phyloP scores from a whole-genome alignment of 1,139 yeast species.

The Saccharomyces hybrid region DNA sequence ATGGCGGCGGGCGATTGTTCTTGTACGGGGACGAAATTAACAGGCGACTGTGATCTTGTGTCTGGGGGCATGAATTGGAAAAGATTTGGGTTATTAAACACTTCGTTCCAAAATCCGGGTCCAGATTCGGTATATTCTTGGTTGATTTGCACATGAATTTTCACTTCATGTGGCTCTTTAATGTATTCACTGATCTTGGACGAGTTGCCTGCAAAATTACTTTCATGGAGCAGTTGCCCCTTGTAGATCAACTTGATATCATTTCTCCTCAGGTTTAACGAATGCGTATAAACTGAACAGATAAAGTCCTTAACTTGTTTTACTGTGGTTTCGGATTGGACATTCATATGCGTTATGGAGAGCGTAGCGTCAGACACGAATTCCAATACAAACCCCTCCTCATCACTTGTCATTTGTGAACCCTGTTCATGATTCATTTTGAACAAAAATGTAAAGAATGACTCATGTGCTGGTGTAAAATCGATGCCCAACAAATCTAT shows the following conservation, averaged over 20 bases:
- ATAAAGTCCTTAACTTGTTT: constrained; percentile 26
- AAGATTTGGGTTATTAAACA: constrained; percentile 18
- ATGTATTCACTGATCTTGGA: constrained; percentile 18
- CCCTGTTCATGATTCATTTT: constrained; percentile 20
- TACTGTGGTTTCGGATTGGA: constrained; percentile 22
- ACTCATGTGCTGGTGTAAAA: constrained; percentile 19
- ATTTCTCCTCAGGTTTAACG: constrained; percentile 15
- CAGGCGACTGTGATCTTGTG: constrained; percentile 5
- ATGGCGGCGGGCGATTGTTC: neutral
- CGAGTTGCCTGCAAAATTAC: constrained; percentile 16
- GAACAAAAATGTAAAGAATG: constrained; percentile 23
- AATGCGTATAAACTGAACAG: constrained; percentile 23
- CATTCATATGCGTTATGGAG: constrained; percentile 19
- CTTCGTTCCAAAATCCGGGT: constrained; percentile 28
- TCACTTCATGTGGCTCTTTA: constrained; percentile 12
- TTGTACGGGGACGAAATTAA: constrained; percentile 4
- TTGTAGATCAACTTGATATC: constrained; percentile 26
- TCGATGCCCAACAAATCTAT: constrained; percentile 22
- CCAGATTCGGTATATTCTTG: constrained; percentile 19
- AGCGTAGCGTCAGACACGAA: constrained; percentile 25
- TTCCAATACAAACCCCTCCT: constrained; percentile 12
- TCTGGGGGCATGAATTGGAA: constrained; percentile 13
- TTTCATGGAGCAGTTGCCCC: constrained; percentile 21
- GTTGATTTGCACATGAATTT: constrained; percentile 26
- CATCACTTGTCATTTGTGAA: neutral